Conservation (phyloP, 2,329 filamentous ascomycete genomes). For the Sporothrix sp. region DNA sequence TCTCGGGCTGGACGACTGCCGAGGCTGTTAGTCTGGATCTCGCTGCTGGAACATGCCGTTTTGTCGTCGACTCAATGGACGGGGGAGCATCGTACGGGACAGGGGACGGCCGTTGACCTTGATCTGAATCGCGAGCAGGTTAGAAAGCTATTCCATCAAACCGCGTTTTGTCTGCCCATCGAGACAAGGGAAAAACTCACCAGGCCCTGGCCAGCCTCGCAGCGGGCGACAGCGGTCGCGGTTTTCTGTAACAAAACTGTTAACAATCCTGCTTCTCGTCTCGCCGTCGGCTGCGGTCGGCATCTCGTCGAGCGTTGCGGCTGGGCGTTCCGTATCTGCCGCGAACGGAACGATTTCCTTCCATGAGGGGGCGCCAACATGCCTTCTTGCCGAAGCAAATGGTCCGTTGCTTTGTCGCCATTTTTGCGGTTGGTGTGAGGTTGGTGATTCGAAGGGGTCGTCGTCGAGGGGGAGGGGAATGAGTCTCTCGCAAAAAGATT, state of each 20-base stretch:
- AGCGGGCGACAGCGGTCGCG: constrained; percentile 82
- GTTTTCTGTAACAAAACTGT: constrained; percentile 48
- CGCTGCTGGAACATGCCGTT: not conserved
- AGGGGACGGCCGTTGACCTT: constrained; percentile 99
- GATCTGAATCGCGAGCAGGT: constrained; percentile 31
- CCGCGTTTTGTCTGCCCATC: too few species aligned
- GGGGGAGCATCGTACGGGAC: constrained; percentile 13
- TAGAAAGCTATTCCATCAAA: not conserved
- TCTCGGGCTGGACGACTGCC: constrained; percentile 19
- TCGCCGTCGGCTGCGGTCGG: too few species aligned
- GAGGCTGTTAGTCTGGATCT: constrained; percentile 4
- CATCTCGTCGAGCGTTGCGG: not conserved
- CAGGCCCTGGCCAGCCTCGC: constrained; percentile 63
- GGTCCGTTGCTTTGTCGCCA: constrained; percentile 71
- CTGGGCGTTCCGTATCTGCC: too few species aligned
- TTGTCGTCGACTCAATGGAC: not conserved
- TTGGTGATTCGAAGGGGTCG: constrained; percentile 9
- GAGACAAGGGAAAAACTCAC: constrained; percentile 22
- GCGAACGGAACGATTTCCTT: too few species aligned
- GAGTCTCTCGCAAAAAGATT: constrained; percentile 10
- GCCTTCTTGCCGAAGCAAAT: constrained; percentile 98
- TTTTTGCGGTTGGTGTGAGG: constrained; percentile 38
- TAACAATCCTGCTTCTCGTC: constrained; percentile 3
- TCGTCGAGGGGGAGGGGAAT: constrained; percentile 9
- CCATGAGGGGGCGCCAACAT: constrained; percentile 11